phyloP scores from a whole-genome alignment of 1,139 yeast species.

The Chernovozyma sophiae-reginae region DNA sequence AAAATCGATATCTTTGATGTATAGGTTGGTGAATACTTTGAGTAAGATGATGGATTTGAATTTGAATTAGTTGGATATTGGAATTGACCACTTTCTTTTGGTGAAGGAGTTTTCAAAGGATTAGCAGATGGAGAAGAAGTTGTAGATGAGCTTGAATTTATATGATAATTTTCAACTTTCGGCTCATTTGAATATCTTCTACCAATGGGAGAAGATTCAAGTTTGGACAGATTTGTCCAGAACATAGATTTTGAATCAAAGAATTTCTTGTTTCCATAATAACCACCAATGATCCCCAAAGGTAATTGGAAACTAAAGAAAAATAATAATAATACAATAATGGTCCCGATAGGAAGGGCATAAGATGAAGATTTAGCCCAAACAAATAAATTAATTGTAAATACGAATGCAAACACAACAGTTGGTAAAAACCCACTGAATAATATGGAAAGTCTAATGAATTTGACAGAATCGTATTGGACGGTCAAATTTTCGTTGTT shows the following conservation, averaged over 20 bases:
- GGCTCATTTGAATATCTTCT: background rate
- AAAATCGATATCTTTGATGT: conserved; percentile 12
- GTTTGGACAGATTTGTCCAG: too few relatives aligned
- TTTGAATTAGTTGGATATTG: background rate
- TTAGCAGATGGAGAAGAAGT: background rate
- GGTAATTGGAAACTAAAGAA: conserved; percentile 71
- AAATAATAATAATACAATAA: conserved; percentile 51
- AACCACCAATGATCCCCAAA: conserved; percentile 69
- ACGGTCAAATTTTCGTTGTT: conserved; percentile 30
- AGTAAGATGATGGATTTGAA: background rate
- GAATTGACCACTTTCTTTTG: background rate
- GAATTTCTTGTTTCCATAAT: conserved; percentile 43
- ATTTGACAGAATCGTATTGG: conserved; percentile 17
- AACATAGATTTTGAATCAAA: background rate
- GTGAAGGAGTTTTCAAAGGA: background rate
- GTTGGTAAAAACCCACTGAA: conserved; percentile 66
- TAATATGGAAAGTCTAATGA: conserved; percentile 36
- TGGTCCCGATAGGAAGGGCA: conserved; percentile 74
- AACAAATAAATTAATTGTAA: conserved; percentile 61
- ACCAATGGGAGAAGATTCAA: background rate
- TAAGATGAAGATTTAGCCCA: conserved; percentile 76
- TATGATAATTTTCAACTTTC: background rate
- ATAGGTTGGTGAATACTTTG: background rate
- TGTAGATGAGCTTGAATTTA: background rate
- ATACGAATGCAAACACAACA: conserved; percentile 46